Evolutionary conservation across 2,329 filamentous ascomycete species (phyloP).

Genomic region (Pseudocercospora eumusae): DNA sequence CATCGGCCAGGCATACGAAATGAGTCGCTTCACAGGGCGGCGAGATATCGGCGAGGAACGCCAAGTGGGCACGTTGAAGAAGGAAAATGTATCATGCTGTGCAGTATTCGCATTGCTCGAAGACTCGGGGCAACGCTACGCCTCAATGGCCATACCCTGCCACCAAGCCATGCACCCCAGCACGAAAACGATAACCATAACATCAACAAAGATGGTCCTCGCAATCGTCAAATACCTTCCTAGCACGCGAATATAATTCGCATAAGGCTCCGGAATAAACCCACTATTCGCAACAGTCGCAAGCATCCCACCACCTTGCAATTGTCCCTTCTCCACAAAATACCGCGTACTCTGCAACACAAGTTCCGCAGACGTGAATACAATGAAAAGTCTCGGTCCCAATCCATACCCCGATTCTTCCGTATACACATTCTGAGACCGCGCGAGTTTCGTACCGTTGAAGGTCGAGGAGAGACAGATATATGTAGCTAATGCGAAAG

Average conservation of each 20-base stretch:
- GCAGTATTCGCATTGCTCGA: background rate
- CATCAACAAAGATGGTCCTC: conserved; percentile 69
- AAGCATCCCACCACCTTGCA: conserved; percentile 62
- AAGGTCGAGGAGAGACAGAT: conserved; percentile 69
- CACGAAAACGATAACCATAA: conserved; percentile 76
- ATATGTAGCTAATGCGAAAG: conserved; percentile 69
- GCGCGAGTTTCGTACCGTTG: conserved; percentile 63
- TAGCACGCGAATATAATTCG: conserved; percentile 61
- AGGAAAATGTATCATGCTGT: background rate
- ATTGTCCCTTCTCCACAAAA: conserved; percentile 64
- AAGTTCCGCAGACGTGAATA: conserved; percentile 77
- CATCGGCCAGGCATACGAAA: background rate
- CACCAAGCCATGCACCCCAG: conserved; percentile 61
- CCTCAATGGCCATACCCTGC: conserved; percentile 36
- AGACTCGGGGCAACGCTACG: background rate
- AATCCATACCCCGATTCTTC: conserved; percentile 43
- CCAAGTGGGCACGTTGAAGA: background rate
- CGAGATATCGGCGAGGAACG: background rate
- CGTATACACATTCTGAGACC: conserved; percentile 47
- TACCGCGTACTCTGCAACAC: conserved; percentile 70
- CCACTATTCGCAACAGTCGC: conserved; percentile 59
- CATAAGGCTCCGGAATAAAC: conserved; percentile 66
- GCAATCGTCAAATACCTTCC: conserved; percentile 71
- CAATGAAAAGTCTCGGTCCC: conserved; percentile 67
- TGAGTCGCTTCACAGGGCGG: background rate